Percentiles rank a stretch among this genome's conserved stretches.
Evolutionary conservation across 768 basidiomycete species (phyloP).

Genomic region (Termitomyces heimii): DNA sequence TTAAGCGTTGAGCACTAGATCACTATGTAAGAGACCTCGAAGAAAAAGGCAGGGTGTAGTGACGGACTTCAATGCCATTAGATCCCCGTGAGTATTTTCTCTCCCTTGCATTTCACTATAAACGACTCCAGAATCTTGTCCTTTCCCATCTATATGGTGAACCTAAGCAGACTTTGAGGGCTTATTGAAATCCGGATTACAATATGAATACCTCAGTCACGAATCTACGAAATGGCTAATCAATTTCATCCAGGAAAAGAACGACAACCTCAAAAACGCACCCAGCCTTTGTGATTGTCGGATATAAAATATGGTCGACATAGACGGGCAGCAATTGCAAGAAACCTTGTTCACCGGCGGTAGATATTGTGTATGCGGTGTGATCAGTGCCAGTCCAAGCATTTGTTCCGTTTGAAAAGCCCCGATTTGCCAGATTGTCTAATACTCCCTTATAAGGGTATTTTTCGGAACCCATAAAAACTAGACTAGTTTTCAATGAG

Average conservation of each 20-base stretch:
- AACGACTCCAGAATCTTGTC: conserved; percentile 92
- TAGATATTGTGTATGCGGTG: conserved; percentile 93
- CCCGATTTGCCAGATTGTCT: conserved; percentile 91
- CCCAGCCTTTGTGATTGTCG: conserved; percentile 86
- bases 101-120: conserved; percentile 97
- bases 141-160: conserved; percentile 90
- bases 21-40: neutral
- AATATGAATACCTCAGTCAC: conserved; percentile 47
- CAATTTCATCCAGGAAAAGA: neutral
- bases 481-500: conserved; percentile 41
- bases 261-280: conserved; percentile 31
- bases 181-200: neutral
- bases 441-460: conserved; percentile 96
- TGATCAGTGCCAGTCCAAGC: conserved; percentile 98
- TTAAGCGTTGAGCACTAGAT: conserved; percentile 47
- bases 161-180: conserved; percentile 41
- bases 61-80: conserved; percentile 80
- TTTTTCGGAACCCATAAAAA: conserved; percentile 94
- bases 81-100: conserved; percentile 86
- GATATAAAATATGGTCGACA: conserved; percentile 94
- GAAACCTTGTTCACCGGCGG: conserved; percentile 92
- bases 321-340: conserved; percentile 84
- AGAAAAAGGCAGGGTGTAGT: neutral
- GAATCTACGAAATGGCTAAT: conserved; percentile 27
- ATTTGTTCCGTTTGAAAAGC: conserved; percentile 88